These are phyloP conservation scores for Mycocentrospora acerina DNA, from an alignment of 2,329 filamentous ascomycete species.

Conservation along the genomic window DNA sequence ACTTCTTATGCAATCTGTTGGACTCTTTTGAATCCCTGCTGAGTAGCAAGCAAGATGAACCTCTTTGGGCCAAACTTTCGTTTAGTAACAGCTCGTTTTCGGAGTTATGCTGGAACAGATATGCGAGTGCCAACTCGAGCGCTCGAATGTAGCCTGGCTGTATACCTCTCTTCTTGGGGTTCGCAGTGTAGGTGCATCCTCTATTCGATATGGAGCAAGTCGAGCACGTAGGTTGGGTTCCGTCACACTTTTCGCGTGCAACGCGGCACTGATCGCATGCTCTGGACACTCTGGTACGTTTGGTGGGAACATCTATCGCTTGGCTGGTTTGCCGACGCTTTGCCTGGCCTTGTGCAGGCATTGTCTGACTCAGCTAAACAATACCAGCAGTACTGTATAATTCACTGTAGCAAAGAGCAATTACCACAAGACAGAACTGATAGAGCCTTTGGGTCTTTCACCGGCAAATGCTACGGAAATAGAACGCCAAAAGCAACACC, in stretches of 20 bases:
- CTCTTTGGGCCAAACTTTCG: constrained; percentile 53
- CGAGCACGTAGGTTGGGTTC: constrained; percentile 65
- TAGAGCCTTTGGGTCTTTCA: too few relatives aligned
- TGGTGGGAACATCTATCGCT: constrained; percentile 25
- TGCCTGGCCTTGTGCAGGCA: constrained; percentile 28
- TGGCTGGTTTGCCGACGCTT: constrained; percentile 27
- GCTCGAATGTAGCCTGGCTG: constrained; percentile 79
- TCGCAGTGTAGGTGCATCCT: constrained; percentile 70
- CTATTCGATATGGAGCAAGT: constrained; percentile 66
- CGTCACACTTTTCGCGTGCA: constrained; percentile 73
- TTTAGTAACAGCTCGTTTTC: constrained; percentile 62
- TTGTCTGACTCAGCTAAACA: constrained; percentile 7
- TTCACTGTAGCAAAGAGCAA: too few relatives aligned
- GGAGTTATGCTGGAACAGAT: constrained; percentile 64
- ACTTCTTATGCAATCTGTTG: constrained; percentile 61
- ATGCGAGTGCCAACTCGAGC: constrained; percentile 68
- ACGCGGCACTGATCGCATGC: constrained; percentile 70
- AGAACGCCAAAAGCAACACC: too few relatives aligned
- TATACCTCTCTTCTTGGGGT: constrained; percentile 74
- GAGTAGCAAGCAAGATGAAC: constrained; percentile 51
- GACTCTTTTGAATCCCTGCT: constrained; percentile 56
- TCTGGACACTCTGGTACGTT: constrained; percentile 66
- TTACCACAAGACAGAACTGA: too few relatives aligned
- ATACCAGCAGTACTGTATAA: too few relatives aligned
- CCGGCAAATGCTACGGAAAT: too few relatives aligned